Conservation (phyloP, 805 yeast genomes). For the Monosporozyma solicola region DNA sequence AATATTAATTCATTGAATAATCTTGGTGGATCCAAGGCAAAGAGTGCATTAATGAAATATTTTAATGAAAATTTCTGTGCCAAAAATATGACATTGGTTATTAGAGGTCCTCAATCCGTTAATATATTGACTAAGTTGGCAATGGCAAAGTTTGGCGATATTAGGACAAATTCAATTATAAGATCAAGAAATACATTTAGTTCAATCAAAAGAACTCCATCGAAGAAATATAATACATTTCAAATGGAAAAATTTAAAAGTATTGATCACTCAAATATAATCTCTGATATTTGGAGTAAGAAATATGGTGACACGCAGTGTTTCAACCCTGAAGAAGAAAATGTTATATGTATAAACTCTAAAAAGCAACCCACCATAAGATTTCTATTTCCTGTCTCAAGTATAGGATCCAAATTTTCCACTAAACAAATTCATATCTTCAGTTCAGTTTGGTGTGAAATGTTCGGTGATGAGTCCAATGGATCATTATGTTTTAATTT, state of each 20-base stretch:
- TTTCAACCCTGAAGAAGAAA: slow-evolving; percentile 14
- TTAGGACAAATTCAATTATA: slow-evolving; percentile 12
- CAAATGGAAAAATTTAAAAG: background rate
- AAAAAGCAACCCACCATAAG: slow-evolving; percentile 33
- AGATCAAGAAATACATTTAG: slow-evolving; percentile 5
- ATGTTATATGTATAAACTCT: slow-evolving; percentile 34
- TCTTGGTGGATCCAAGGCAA: slow-evolving; percentile 30
- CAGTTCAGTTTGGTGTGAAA: slow-evolving; percentile 42
- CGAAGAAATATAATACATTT: background rate
- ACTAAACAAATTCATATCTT: slow-evolving; percentile 24
- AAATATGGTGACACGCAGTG: slow-evolving; percentile 14
- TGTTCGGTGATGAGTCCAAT: slow-evolving; percentile 54
- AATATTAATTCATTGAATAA: slow-evolving; percentile 40
- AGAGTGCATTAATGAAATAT: slow-evolving; percentile 31
- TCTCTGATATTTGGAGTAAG: slow-evolving; percentile 10
- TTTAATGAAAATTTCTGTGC: slow-evolving; percentile 37
- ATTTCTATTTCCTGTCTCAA: slow-evolving; percentile 37
- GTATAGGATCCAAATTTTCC: slow-evolving; percentile 7
- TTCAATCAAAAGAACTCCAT: slow-evolving; percentile 2
- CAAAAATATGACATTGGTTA: slow-evolving; percentile 46
- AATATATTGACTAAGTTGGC: slow-evolving; percentile 48
- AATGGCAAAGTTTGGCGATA: slow-evolving; percentile 33
- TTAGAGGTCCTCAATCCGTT: slow-evolving; percentile 60
- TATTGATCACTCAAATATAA: slow-evolving; percentile 15
- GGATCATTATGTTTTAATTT: slow-evolving; percentile 41